A percentile compares a stretch with the other conserved stretches of the same genome.
These are phyloP conservation scores for Aspergillus melleus DNA, from an alignment of 2,329 filamentous ascomycete genomes.

Conservation along the genomic window DNA sequence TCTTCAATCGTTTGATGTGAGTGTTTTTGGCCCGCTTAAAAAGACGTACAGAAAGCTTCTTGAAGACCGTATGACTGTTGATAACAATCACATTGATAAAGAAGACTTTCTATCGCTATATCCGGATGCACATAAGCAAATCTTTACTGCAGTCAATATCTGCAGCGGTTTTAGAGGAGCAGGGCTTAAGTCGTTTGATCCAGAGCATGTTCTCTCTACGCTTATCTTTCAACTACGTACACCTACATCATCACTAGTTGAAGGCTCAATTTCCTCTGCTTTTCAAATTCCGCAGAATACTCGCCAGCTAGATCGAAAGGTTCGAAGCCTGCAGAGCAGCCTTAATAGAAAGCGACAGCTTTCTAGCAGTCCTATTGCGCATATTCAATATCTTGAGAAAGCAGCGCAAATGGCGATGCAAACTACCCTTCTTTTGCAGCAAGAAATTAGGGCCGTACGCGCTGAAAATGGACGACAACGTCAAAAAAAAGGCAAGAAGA, in stretches of 20 bases:
- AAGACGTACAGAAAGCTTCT: slow-evolving; percentile 1
- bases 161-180: slow-evolving; percentile 1
- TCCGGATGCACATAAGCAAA: neutral
- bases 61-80: neutral
- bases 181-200: slow-evolving; percentile 1
- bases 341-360: neutral
- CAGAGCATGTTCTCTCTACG: neutral
- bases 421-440: neutral
- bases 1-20: slow-evolving; percentile 6
- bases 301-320: neutral
- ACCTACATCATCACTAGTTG: neutral
- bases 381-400: neutral
- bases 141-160: slow-evolving; percentile 3
- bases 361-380: neutral
- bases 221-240: slow-evolving; percentile 1
- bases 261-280: slow-evolving; percentile 1
- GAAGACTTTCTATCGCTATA: neutral
- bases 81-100: slow-evolving; percentile 5
- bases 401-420: neutral
- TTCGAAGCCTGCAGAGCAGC: neutral
- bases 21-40: slow-evolving; percentile 6
- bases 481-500: neutral
- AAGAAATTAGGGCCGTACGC: neutral
- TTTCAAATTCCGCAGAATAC: neutral
- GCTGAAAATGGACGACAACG: neutral